A percentile compares a stretch with the other conserved stretches of the same genome.
These are phyloP conservation scores for Coniochaeta pulveracea DNA, from an alignment of 2,329 filamentous ascomycete species.

Conservation along the genomic window DNA sequence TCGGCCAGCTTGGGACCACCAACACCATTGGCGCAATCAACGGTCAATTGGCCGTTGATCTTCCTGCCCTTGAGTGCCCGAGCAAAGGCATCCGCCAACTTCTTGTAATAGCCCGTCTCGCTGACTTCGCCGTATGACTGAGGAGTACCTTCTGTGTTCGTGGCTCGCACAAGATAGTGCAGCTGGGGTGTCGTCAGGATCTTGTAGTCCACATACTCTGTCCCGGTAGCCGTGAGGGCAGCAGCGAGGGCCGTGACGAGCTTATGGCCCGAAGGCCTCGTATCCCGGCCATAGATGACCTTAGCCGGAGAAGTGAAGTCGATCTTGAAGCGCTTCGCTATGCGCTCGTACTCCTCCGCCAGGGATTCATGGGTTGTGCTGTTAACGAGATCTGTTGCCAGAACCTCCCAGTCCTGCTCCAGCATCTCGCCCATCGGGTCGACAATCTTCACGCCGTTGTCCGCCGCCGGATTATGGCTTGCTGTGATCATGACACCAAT, in stretches of 20 bases:
- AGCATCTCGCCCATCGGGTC: slow-evolving; percentile 98
- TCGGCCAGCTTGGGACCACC: slow-evolving; percentile 84
- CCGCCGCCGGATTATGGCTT: slow-evolving; percentile 79
- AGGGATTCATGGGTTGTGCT: slow-evolving; percentile 64
- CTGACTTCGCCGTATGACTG: slow-evolving; percentile 82
- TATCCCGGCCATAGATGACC: slow-evolving; percentile 87
- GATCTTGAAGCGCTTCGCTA: slow-evolving; percentile 67
- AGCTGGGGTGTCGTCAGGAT: slow-evolving; percentile 94
- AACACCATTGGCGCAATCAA: slow-evolving; percentile 95
- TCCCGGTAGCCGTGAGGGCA: slow-evolving; percentile 64
- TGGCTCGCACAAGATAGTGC: slow-evolving; percentile 88
- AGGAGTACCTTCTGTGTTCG: slow-evolving; percentile 83
- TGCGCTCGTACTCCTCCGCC: slow-evolving; percentile 61
- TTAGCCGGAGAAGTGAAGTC: slow-evolving; percentile 59
- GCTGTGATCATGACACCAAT: slow-evolving; percentile 97
- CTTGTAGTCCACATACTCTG: slow-evolving; percentile 74
- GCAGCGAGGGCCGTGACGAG: slow-evolving; percentile 71
- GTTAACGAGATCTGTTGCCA: slow-evolving; percentile 85
- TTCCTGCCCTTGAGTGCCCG: slow-evolving; percentile 69
- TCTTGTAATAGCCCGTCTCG: slow-evolving; percentile 90
- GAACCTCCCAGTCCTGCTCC: slow-evolving; percentile 85
- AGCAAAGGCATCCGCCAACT: slow-evolving; percentile 76
- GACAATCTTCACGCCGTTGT: slow-evolving; percentile 92
- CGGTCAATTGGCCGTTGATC: slow-evolving; percentile 61
- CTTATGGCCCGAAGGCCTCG: slow-evolving; percentile 78